Conservation (phyloP, 179 eudicot genomes). For the Silene coronaria region DNA sequence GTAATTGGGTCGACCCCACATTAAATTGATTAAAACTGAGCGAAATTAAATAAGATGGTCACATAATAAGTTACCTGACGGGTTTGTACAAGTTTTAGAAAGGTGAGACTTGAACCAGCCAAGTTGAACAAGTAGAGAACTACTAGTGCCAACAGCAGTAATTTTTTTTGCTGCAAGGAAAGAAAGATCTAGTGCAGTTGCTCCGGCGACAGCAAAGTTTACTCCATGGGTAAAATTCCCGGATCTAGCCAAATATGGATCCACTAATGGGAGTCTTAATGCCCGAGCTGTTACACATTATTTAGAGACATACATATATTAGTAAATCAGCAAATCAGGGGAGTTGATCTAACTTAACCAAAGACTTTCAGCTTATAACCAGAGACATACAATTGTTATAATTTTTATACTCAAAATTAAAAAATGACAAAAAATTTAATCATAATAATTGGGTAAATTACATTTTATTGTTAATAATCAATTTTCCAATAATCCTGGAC, state of each 20-base stretch:
- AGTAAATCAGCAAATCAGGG: too few relatives aligned
- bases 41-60: not conserved
- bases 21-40: not conserved
- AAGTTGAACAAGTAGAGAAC: slow-evolving; percentile 14
- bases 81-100: not conserved
- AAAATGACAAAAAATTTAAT: too few relatives aligned
- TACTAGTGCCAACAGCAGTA: not conserved
- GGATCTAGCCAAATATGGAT: slow-evolving; percentile 12
- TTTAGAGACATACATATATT: not conserved
- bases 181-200: slow-evolving; percentile 20
- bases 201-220: slow-evolving; percentile 23
- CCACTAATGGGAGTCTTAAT: not conserved
- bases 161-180: slow-evolving; percentile 7
- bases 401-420: too few relatives aligned
- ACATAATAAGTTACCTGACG: not conserved
- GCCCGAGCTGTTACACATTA: slow-evolving; percentile 6
- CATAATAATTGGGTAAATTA: too few relatives aligned
- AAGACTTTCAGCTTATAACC: too few relatives aligned
- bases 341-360: too few relatives aligned
- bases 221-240: slow-evolving; percentile 19
- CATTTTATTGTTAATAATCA: too few relatives aligned
- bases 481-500: too few relatives aligned
- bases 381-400: too few relatives aligned
- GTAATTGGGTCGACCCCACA: too few relatives aligned
- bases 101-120: slow-evolving; percentile 25